These are phyloP conservation scores for Astraeus odoratus DNA, from an alignment of 768 basidiomycete species.

Conservation along the genomic window DNA sequence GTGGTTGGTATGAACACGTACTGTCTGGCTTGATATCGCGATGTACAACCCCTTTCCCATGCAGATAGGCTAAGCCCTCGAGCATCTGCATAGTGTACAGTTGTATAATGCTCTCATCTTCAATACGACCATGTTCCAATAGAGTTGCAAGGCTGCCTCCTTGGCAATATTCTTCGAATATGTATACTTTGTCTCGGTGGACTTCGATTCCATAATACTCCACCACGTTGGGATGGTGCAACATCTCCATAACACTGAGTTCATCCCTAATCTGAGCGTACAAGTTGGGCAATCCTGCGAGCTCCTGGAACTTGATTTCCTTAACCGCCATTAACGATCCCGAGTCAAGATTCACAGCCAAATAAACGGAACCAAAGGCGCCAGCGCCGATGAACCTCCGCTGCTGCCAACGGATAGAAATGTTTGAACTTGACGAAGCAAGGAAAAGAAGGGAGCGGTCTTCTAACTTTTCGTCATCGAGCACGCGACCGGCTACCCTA, in stretches of 20 bases:
- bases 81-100: constrained; percentile 97
- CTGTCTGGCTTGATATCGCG: constrained; percentile 99
- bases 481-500: constrained; percentile 79
- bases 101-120: constrained; percentile 93
- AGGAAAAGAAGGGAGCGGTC: constrained; percentile 92
- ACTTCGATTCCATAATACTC: constrained; percentile 99
- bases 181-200: constrained; percentile 96
- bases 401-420: constrained; percentile 97
- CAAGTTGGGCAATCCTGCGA: constrained; percentile 79
- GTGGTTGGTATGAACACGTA: constrained; percentile 35
- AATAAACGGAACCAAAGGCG: constrained; percentile 98
- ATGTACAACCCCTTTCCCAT: constrained; percentile 88
- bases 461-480: constrained; percentile 90
- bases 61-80: constrained; percentile 89
- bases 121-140: constrained; percentile 89
- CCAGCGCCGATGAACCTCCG: constrained; percentile 98
- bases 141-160: constrained; percentile 88
- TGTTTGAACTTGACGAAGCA: constrained; percentile 92
- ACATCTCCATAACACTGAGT: constrained; percentile 95
- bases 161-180: constrained; percentile 98
- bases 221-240: constrained; percentile 95
- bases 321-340: constrained; percentile 98
- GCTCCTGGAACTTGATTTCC: constrained; percentile 95
- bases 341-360: constrained; percentile 93
- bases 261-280: constrained; percentile 94